Percentiles rank a stretch among this genome's conserved stretches.
Conservation (phyloP, 768 basidiomycete genomes). For the Tylopilus cervinicoccineus region DNA sequence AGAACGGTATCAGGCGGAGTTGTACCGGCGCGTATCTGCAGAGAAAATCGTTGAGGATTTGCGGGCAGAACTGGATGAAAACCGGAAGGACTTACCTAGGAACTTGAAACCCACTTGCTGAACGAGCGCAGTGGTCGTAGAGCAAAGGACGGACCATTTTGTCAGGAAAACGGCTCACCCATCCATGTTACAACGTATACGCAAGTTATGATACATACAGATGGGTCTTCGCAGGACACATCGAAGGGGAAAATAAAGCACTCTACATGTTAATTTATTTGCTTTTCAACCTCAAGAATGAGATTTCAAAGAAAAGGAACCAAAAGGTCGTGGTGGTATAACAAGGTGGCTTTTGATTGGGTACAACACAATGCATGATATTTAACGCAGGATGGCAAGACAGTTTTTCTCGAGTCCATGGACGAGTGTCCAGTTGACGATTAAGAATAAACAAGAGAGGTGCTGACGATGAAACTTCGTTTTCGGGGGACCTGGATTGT, state of each 20-base stretch:
- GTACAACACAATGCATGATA: constrained; percentile 28
- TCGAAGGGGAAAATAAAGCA: constrained; percentile 16
- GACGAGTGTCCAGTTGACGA: constrained; percentile 9
- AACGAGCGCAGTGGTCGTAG: too few relatives aligned
- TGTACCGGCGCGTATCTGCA: constrained; percentile 28
- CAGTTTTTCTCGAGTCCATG: constrained; percentile 22
- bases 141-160: too few relatives aligned
- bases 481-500: background rate
- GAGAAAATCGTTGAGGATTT: constrained; percentile 24
- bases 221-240: constrained; percentile 13
- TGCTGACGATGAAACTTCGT: constrained; percentile 3
- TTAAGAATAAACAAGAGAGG: constrained; percentile 28
- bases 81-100: background rate
- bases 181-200: constrained; percentile 1
- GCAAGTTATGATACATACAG: constrained; percentile 22
- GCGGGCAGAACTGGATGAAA: constrained; percentile 7
- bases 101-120: background rate
- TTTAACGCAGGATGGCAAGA: constrained; percentile 17
- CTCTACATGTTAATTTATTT: constrained; percentile 18
- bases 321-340: constrained; percentile 24
- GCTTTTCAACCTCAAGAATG: constrained; percentile 2
- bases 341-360: constrained; percentile 13
- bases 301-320: constrained; percentile 3
- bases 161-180: background rate
- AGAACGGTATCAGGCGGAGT: constrained; percentile 29